These are phyloP conservation scores for Anthostomella pinea DNA, from an alignment of 2,329 filamentous ascomycete genomes.

Conservation along the genomic window DNA sequence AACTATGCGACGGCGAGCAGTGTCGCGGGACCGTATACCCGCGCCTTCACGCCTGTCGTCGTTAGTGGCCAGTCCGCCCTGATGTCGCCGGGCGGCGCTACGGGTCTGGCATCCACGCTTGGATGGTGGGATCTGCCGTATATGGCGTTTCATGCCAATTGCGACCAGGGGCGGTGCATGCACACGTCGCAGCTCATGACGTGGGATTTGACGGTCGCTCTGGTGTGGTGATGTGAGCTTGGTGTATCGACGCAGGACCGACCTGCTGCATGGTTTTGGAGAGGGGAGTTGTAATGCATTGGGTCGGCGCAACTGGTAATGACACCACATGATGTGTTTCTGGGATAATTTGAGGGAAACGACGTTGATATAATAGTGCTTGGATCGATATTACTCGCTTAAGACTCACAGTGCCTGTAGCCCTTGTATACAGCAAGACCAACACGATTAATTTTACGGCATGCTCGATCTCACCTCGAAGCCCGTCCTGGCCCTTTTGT, in stretches of 20 bases:
- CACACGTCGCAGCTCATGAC: conserved; percentile 30
- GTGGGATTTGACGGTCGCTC: conserved; percentile 21
- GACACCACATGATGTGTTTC: not conserved
- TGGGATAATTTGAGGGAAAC: too few species aligned
- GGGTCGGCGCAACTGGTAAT: not conserved
- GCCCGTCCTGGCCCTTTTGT: too few species aligned
- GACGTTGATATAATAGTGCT: too few species aligned
- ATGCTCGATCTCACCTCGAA: too few species aligned
- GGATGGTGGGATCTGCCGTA: conserved; percentile 12
- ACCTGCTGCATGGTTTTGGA: not conserved
- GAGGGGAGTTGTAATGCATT: not conserved
- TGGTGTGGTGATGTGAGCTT: conserved; percentile 3
- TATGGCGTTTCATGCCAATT: conserved; percentile 39
- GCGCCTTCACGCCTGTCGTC: conserved; percentile 33
- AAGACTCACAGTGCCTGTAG: too few species aligned
- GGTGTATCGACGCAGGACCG: not conserved
- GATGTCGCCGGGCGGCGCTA: conserved; percentile 41
- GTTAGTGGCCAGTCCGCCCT: conserved; percentile 38
- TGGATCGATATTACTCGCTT: too few species aligned
- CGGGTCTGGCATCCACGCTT: conserved; percentile 16
- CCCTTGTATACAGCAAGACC: too few species aligned
- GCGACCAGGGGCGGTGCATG: conserved; percentile 35
- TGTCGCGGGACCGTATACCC: conserved; percentile 38
- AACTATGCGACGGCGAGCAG: conserved; percentile 51
- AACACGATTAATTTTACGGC: too few species aligned